phyloP scores from a whole-genome alignment of 2,329 filamentous ascomycete species.

The Xylariaceae sp. region DNA sequence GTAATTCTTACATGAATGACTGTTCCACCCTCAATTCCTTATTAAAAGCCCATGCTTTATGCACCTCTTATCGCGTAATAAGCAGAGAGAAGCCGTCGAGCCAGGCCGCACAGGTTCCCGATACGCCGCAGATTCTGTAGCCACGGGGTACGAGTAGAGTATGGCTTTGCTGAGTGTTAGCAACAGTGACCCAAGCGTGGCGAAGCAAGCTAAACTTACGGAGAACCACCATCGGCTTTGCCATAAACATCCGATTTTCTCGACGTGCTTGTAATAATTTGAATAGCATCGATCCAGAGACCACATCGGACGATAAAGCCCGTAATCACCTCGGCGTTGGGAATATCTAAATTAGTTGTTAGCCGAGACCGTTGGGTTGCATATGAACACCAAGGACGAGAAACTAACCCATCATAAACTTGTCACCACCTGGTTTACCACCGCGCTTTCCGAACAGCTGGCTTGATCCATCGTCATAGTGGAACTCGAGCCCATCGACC shows the following conservation, averaged over 20 bases:
- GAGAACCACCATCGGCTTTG: conserved; percentile 77
- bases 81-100: conserved; percentile 86
- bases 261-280: conserved; percentile 88
- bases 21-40: not conserved
- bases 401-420: conserved; percentile 76
- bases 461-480: conserved; percentile 84
- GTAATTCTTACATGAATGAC: conserved; percentile 8
- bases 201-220: conserved; percentile 63
- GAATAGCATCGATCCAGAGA: conserved; percentile 84
- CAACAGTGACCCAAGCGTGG: conserved; percentile 1
- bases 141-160: conserved; percentile 88
- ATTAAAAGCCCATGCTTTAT: conserved; percentile 5
- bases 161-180: conserved; percentile 61
- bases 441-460: conserved; percentile 87
- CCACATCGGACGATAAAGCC: conserved; percentile 85
- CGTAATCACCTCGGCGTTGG: conserved; percentile 83
- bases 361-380: not conserved
- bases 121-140: conserved; percentile 86
- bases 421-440: conserved; percentile 71
- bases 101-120: conserved; percentile 81
- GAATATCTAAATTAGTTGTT: conserved; percentile 64
- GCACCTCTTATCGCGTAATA: conserved; percentile 64
- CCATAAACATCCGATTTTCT: conserved; percentile 86
- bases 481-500: conserved; percentile 87
- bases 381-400: not conserved